These are phyloP conservation scores for Talaromyces stipitatus DNA, from an alignment of 495 filamentous ascomycete genomes.

Conservation along the genomic window DNA sequence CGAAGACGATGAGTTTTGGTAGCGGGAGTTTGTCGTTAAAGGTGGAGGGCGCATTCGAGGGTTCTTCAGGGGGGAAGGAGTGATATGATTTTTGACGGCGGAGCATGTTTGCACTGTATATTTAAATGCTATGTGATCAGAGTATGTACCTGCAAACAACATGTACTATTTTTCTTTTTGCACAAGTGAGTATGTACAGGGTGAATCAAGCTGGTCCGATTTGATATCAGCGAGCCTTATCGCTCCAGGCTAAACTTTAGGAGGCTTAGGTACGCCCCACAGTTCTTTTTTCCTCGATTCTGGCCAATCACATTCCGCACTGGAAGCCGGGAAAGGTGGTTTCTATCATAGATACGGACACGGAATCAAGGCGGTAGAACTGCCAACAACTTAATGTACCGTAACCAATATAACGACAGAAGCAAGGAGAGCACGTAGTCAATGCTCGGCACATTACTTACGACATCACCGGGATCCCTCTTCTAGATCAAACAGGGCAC, in stretches of 20 bases:
- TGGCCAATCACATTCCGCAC: neutral
- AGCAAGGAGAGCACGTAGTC: neutral
- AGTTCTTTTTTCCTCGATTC: neutral
- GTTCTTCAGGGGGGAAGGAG: slow-evolving; percentile 25
- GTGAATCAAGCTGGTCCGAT: neutral
- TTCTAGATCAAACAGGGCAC: neutral
- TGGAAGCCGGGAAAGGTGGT: too few species aligned
- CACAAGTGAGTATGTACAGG: neutral
- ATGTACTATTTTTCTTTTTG: neutral
- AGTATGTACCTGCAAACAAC: neutral
- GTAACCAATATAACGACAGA: too few species aligned
- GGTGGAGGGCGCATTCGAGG: slow-evolving; percentile 44
- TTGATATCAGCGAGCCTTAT: neutral
- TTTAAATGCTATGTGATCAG: neutral
- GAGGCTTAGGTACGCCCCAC: slow-evolving; percentile 1
- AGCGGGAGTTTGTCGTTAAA: slow-evolving; percentile 74
- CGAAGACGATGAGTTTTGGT: slow-evolving; percentile 81
- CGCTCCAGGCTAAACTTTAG: neutral
- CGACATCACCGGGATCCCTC: neutral
- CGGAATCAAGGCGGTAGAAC: too few species aligned
- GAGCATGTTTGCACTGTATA: slow-evolving; percentile 15
- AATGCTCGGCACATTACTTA: neutral
- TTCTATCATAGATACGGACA: too few species aligned
- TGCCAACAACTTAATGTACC: too few species aligned
- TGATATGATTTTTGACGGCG: slow-evolving; percentile 32